Evolutionary conservation across 306 rosid genomes (phyloP), one percentile per base, ranked within the genome.

Genomic region (Cicer bijugum): DNA sequence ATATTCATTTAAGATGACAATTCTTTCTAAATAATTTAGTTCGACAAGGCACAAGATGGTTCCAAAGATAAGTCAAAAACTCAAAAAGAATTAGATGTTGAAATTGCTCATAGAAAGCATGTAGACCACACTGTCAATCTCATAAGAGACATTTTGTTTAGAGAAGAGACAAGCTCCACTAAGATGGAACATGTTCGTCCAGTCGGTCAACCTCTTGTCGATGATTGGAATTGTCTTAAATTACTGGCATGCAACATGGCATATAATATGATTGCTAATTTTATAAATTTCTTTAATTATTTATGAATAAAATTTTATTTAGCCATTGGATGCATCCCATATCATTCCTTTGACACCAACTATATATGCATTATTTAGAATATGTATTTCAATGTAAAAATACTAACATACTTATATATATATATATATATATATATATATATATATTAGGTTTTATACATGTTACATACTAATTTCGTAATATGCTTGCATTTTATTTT

Each of bases 201-300:
- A 5, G 20, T 50, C 0, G 88, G 91, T 8, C 82, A 82, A 9
- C 75, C 93, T 19, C 78, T 85, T 9, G 89, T 88, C 0, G 86
- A 88, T 56, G 91, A 88, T 69, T 90, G 91, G 96, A 77, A 82
- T 58, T 88, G 92, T 75, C 64, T 86, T 12, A 86, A 74, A 83
- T 76, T 50, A 53, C 77, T 84, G 50, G 89, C 87, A 80, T 83
- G 85, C 50, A 20, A 0, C 10, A 67, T 28, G 3, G 33, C 33
- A 12, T 56, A 4, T 57, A 0, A 1, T 28, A 28, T 28, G 33
- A 28, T 28, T 28, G 33, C 33, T 28, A 28, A 28, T 28, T 28
- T 28, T 2, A 28, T 4, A 4, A 3, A 28, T 28, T 28, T 3
- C 33, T 28, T 28, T 28, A 28, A 28, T 28, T 28, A 28, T 28